phyloP scores from a whole-genome alignment of 345 rosid species.

The Conringia planisiliqua region DNA sequence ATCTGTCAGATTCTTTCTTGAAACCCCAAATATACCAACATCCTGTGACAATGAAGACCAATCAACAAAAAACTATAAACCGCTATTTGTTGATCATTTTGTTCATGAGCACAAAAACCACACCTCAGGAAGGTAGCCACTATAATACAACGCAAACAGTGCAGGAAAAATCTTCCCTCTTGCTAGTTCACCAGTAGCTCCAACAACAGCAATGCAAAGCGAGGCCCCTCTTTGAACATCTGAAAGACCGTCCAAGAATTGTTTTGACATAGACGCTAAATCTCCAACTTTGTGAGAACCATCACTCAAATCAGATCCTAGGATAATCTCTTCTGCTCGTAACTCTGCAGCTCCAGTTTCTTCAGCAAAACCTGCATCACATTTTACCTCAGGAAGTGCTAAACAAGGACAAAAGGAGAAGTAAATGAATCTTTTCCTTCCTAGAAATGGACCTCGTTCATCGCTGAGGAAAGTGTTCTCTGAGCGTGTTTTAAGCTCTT shows the following conservation, averaged over 20 bases:
- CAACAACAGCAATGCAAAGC: constrained; percentile 69
- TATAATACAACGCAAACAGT: constrained; percentile 68
- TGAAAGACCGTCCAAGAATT: constrained; percentile 20
- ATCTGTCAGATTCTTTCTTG: constrained; percentile 66
- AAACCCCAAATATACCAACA: constrained; percentile 64
- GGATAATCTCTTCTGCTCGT: constrained; percentile 22
- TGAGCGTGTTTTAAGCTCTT: constrained; percentile 39
- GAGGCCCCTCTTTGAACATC: constrained; percentile 40
- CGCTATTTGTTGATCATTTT: neutral
- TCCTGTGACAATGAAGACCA: constrained; percentile 43
- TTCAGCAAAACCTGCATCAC: constrained; percentile 28
- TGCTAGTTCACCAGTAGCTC: constrained; percentile 80
- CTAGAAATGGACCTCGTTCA: constrained; percentile 29
- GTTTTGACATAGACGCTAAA: neutral
- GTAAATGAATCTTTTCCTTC: neutral
- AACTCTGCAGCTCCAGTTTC: constrained; percentile 10
- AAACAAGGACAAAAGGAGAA: neutral
- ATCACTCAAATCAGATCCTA: constrained; percentile 3
- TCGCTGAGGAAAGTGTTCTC: constrained; percentile 31
- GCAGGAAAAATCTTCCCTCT: constrained; percentile 66
- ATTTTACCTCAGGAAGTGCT: neutral
- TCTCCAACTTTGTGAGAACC: constrained; percentile 7
- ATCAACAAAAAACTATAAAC: constrained; percentile 9
- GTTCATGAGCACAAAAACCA: neutral
- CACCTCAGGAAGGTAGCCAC: constrained; percentile 83